Evolutionary conservation across 2,329 filamentous ascomycete genomes (phyloP).

Genomic region (Exophiala alcalophila): DNA sequence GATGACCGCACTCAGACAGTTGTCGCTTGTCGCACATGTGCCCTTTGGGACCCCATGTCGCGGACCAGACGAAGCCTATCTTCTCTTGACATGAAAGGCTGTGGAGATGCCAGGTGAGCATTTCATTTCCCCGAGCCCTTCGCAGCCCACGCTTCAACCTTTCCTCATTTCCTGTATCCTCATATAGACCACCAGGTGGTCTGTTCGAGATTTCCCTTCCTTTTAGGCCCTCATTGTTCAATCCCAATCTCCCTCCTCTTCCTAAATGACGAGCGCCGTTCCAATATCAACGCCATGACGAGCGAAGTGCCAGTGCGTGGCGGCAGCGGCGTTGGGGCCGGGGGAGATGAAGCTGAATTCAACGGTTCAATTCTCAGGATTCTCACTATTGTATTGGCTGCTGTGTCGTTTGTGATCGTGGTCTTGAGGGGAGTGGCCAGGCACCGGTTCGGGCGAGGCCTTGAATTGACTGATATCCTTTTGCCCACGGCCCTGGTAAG

Average conservation of each 20-base stretch:
- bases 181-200: slow-evolving; percentile 10
- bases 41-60: not conserved
- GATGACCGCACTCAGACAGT: slow-evolving; percentile 7
- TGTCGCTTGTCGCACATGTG: slow-evolving; percentile 2
- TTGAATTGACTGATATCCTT: slow-evolving; percentile 16
- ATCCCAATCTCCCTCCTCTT: slow-evolving; percentile 5
- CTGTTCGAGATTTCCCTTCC: slow-evolving; percentile 3
- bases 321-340: no score
- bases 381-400: slow-evolving; percentile 12
- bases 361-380: slow-evolving; percentile 13
- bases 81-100: slow-evolving; percentile 7
- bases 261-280: slow-evolving; percentile 2
- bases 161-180: not conserved
- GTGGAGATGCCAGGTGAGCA: not conserved
- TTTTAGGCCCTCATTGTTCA: not conserved
- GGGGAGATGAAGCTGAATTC: slow-evolving; percentile 6
- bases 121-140: not conserved
- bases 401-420: slow-evolving; percentile 14
- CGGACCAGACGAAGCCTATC: not conserved
- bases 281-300: slow-evolving; percentile 9
- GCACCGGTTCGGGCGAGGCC: slow-evolving; percentile 8
- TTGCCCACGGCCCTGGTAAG: slow-evolving; percentile 17
- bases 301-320: slow-evolving; percentile 11
- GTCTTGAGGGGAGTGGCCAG: slow-evolving; percentile 13
- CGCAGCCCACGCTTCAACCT: not conserved